Percentiles rank a stretch among this genome's conserved stretches.
These are phyloP conservation scores for Jamesozyma piceae DNA, from an alignment of 805 yeast species.

Conservation along the genomic window DNA sequence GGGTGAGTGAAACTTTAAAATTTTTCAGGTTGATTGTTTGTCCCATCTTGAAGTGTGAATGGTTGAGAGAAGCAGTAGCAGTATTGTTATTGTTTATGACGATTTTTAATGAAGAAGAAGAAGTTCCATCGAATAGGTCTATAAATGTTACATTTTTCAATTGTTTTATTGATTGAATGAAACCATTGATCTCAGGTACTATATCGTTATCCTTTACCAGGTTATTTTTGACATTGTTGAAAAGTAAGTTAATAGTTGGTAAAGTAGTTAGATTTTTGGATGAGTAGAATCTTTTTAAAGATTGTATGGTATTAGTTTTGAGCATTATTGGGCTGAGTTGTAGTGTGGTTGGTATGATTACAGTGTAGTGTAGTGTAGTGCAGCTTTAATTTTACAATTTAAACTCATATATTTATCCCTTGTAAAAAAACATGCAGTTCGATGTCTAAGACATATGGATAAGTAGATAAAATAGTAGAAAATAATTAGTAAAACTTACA, in stretches of 20 bases:
- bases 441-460: too few relatives aligned
- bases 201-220: conserved; percentile 10
- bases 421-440: too few relatives aligned
- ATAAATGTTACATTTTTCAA: conserved; percentile 73
- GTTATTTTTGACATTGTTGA: background rate
- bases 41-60: conserved; percentile 17
- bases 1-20: conserved; percentile 15
- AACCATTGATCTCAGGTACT: conserved; percentile 44
- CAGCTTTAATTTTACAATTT: too few relatives aligned
- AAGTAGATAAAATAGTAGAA: too few relatives aligned
- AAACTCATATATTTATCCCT: too few relatives aligned
- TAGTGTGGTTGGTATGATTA: too few relatives aligned
- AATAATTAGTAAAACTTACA: too few relatives aligned
- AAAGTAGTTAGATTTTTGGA: background rate
- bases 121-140: conserved; percentile 73
- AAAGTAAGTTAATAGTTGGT: conserved; percentile 3
- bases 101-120: conserved; percentile 44
- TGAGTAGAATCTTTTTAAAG: background rate
- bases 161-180: conserved; percentile 62
- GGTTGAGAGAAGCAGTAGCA: conserved; percentile 12
- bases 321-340: too few relatives aligned
- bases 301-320: background rate
- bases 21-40: conserved; percentile 39
- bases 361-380: too few relatives aligned
- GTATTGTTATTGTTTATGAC: conserved; percentile 30